Evolutionary conservation across 108 stramenopile species (phyloP).

Genomic region (Skeletonema tropicum): DNA sequence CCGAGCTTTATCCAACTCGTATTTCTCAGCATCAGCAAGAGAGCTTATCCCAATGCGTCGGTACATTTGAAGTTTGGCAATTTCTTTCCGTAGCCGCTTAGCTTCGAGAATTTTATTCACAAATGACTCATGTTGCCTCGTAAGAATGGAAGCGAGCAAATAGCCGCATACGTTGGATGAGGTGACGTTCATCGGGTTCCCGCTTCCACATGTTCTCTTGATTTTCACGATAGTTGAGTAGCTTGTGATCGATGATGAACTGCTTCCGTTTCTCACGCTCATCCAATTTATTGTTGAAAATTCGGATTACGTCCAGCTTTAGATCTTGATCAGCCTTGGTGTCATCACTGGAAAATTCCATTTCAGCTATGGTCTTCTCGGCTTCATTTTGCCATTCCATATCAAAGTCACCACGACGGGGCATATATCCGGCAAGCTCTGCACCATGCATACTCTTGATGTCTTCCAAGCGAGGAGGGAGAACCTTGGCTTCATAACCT

Average conservation of each 20-base stretch:
- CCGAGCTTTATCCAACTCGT: conserved; percentile 81
- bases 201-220: conserved; percentile 62
- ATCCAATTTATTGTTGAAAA: conserved; percentile 91
- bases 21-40: conserved; percentile 84
- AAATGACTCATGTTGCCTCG: conserved; percentile 88
- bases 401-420: conserved; percentile 95
- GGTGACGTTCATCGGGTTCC: conserved; percentile 90
- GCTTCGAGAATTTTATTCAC: conserved; percentile 82
- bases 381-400: conserved; percentile 97
- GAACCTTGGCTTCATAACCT: conserved; percentile 72
- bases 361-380: conserved; percentile 88
- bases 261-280: conserved; percentile 87
- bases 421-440: conserved; percentile 90
- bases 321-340: conserved; percentile 77
- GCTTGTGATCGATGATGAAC: conserved; percentile 76
- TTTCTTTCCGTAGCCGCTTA: conserved; percentile 88
- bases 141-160: conserved; percentile 92
- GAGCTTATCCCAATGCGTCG: conserved; percentile 83
- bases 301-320: conserved; percentile 85
- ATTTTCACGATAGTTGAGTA: conserved; percentile 85
- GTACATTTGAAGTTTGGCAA: conserved; percentile 94
- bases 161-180: conserved; percentile 84
- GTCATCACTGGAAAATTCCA: conserved; percentile 90
- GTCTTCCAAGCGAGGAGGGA: conserved; percentile 82
- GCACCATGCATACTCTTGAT: conserved; percentile 68